These are phyloP conservation scores for Nitzschia inconspicua DNA, from an alignment of 108 stramenopile species.

Conservation along the genomic window DNA sequence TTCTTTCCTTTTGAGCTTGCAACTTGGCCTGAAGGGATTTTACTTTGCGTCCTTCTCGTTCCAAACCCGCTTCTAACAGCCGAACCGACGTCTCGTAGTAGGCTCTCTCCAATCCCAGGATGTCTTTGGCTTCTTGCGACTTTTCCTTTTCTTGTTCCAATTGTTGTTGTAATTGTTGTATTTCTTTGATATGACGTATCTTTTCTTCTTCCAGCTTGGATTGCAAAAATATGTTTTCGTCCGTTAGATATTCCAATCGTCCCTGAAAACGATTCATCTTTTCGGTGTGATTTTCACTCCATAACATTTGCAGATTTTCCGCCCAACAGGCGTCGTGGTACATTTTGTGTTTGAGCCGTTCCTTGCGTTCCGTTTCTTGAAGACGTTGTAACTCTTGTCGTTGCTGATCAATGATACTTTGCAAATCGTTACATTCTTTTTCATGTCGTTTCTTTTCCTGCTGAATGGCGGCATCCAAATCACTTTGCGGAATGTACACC, in stretches of 20 bases:
- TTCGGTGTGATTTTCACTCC: conserved; percentile 8
- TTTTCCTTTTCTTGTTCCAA: neutral
- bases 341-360: neutral
- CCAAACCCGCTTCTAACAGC: conserved; percentile 5
- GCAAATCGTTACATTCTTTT: neutral
- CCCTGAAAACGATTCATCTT: conserved; percentile 5
- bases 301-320: neutral
- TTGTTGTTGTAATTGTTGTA: neutral
- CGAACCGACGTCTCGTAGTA: conserved; percentile 5
- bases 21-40: neutral
- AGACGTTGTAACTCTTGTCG: neutral
- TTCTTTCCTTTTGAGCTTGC: neutral
- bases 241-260: neutral
- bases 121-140: neutral
- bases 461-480: neutral
- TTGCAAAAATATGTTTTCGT: conserved; percentile 4
- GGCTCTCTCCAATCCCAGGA: conserved; percentile 5
- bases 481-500: neutral
- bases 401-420: conserved; percentile 1
- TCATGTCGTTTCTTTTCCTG: conserved; percentile 1
- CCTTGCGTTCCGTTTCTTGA: neutral
- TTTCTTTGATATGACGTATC: neutral
- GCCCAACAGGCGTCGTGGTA: neutral
- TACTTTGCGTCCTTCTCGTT: neutral
- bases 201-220: conserved; percentile 1